Base-by-base conservation (phyloP, 306 rosid genomes). In the Medicago arabica region DNA sequence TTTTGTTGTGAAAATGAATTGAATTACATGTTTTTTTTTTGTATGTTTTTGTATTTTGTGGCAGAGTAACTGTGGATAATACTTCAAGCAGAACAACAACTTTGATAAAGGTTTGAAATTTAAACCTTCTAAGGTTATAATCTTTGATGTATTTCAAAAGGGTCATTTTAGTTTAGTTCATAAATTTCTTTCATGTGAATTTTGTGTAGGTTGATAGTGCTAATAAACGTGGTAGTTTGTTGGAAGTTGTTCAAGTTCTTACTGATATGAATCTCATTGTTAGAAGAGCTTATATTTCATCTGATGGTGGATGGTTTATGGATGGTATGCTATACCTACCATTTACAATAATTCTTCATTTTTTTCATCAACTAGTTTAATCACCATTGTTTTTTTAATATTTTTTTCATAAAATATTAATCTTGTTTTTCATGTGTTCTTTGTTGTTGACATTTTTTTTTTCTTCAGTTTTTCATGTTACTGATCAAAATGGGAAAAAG, bases 291-390 rank as follows among this genome's bases (percentile, higher is more conserved):
- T 95, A 95, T 83, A 95, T 95, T 84, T 92, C 99, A 54, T 95
- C 99, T 16, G 99, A 95, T 82, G 97, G 97, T 41, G 97, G 82
- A 77, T 95, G 99, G 99, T 92, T 95, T 85, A 95, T 95, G 99
- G 99, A 95, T 86, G 99, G 99, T 95, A 12, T 12, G 51, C 1
- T 13, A 34, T 5, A 34, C 38, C 38, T 34, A 34, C 38, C 38
- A 4, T 34, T 34, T 34, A 34, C 7, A 34, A 16, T 13, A 67
- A 34, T 78, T 66, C 65, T 76, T 75, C 17, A 39, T 43, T 69
- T 31, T 21, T n/a, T 5, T 6, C 4, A 8, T 50, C 25, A 19
- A 16, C 17, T 8, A 44, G 17, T n/a, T 15, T 63, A 41, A 23
- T 11, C 62, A 69, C 23, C 55, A 15, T 69, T 72, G 38, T 46